A percentile compares a stretch with the other conserved stretches of the same genome.
Evolutionary conservation across 2,329 filamentous ascomycete genomes (phyloP).

Genomic region (Cytospora piceae): DNA sequence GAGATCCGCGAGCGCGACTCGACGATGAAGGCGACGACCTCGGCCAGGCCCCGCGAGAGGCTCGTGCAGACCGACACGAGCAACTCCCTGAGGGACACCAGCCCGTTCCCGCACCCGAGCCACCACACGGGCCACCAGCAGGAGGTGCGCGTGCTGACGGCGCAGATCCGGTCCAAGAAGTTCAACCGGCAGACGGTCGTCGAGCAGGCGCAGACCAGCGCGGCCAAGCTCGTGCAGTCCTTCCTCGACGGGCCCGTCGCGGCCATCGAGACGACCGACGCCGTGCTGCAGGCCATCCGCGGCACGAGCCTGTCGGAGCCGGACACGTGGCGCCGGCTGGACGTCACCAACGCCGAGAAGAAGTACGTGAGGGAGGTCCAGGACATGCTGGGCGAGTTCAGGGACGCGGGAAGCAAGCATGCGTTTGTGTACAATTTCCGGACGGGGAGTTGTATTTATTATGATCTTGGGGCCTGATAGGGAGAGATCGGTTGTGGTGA

Average conservation of each 20-base stretch:
- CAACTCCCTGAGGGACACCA: conserved; percentile 16
- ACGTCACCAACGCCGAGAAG: conserved; percentile 76
- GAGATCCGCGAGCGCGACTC: conserved; percentile 82
- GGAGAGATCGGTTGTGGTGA: not conserved
- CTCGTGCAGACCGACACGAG: conserved; percentile 10
- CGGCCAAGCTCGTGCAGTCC: conserved; percentile 66
- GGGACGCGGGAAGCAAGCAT: conserved; percentile 62
- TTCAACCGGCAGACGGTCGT: conserved; percentile 86
- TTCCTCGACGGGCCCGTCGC: conserved; percentile 80
- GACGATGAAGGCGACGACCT: conserved; percentile 45
- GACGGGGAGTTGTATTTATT: conserved; percentile 81
- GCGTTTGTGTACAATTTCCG: conserved; percentile 93
- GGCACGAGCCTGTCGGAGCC: conserved; percentile 76
- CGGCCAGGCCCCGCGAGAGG: conserved; percentile 16
- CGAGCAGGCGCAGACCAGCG: conserved; percentile 69
- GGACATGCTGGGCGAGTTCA: conserved; percentile 71
- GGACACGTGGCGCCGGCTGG: conserved; percentile 81
- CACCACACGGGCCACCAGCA: conserved; percentile 54
- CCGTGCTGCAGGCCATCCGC: conserved; percentile 75
- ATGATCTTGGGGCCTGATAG: conserved; percentile 66
- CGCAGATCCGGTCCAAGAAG: conserved; percentile 86
- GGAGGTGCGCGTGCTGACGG: conserved; percentile 83
- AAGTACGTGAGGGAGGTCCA: conserved; percentile 84
- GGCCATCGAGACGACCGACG: conserved; percentile 86
- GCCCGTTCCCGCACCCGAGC: conserved; percentile 35